Evolutionary conservation across 2,329 filamentous ascomycete species (phyloP).

Genomic region (Cordyceps tenuipes): DNA sequence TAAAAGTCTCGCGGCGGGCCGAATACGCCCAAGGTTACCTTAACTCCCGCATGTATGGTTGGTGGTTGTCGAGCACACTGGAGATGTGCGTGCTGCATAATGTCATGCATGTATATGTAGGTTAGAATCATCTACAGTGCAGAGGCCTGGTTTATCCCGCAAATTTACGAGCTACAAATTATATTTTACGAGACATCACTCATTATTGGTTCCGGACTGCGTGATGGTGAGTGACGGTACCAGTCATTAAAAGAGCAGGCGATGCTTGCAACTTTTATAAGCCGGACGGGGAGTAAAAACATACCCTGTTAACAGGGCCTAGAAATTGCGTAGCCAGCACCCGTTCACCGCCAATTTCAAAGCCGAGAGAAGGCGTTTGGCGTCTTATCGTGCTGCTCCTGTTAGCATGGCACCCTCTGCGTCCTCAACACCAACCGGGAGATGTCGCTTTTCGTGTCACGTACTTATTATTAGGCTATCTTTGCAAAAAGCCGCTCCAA

Average conservation of each 20-base stretch:
- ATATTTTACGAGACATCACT: neutral
- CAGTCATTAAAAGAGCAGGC: neutral
- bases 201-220: neutral
- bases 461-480: neutral
- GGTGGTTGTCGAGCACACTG: neutral
- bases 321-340: neutral
- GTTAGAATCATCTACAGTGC: neutral
- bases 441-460: neutral
- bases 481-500: neutral
- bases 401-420: neutral
- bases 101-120: neutral
- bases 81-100: neutral
- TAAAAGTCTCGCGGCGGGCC: neutral
- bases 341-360: constrained; percentile 4
- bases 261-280: neutral
- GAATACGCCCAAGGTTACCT: neutral
- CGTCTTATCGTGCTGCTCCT: neutral
- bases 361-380: neutral
- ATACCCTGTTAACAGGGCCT: neutral
- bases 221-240: neutral
- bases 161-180: neutral
- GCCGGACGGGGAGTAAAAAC: neutral
- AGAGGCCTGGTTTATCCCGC: neutral
- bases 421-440: neutral
- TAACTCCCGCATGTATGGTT: neutral